Evolutionary conservation across 371 early-diverging fungal genomes (phyloP).

Genomic region (Encephalitozoon cuniculi): DNA sequence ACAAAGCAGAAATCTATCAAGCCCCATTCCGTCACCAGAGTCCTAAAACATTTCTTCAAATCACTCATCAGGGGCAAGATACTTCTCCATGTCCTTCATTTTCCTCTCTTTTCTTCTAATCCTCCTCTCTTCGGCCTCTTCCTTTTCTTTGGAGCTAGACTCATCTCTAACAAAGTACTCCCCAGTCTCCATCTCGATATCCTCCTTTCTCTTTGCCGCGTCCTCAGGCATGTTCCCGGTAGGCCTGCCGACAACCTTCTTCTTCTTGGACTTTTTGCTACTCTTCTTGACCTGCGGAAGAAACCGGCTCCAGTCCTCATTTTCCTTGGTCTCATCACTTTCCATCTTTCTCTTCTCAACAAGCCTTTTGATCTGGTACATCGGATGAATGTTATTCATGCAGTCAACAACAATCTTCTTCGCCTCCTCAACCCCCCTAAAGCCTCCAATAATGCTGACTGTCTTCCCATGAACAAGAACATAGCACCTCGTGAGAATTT

Average conservation of each 20-base stretch:
- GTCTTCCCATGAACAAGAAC: conserved; percentile 94
- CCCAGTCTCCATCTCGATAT: conserved; percentile 46
- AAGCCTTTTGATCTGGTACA: conserved; percentile 91
- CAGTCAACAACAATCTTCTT: conserved; percentile 82
- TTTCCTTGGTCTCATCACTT: conserved; percentile 81
- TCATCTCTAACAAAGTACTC: conserved; percentile 33
- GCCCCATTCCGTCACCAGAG: neutral
- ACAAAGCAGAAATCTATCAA: neutral
- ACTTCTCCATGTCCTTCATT: neutral
- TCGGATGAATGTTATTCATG: conserved; percentile 92
- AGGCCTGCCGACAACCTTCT: conserved; percentile 15
- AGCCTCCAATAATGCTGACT: conserved; percentile 80
- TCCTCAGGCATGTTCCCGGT: conserved; percentile 14
- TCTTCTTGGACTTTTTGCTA: conserved; percentile 65
- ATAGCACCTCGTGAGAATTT: conserved; percentile 84
- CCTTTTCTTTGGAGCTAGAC: neutral
- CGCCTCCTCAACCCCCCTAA: conserved; percentile 72
- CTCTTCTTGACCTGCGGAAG: conserved; percentile 89
- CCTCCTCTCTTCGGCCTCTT: neutral
- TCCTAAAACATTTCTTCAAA: neutral
- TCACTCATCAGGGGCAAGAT: neutral
- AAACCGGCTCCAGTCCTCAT: conserved; percentile 94
- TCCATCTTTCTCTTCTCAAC: conserved; percentile 94
- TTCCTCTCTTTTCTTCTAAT: conserved; percentile 1
- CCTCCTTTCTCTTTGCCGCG: conserved; percentile 34